Percentiles rank a stretch among this genome's conserved stretches.
Conservation (phyloP, 805 yeast species). For the Yarrowia sp. region DNA sequence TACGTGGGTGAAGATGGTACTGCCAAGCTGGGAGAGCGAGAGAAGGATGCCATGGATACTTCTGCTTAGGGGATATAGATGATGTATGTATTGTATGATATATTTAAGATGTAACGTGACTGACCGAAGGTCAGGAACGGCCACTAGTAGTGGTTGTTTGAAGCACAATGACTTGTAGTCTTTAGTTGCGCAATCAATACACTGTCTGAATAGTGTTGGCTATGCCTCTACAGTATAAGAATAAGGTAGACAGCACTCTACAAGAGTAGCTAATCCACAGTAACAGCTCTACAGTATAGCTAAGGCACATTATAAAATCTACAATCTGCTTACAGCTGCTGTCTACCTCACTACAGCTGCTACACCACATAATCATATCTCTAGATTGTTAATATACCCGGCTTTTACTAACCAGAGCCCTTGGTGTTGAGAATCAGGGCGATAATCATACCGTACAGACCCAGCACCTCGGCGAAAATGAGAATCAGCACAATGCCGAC, state of each 20-base stretch:
- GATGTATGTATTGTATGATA: not conserved
- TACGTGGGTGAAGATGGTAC: conserved; percentile 79
- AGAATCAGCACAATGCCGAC: conserved; percentile 87
- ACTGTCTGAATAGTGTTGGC: no score
- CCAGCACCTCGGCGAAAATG: conserved; percentile 89
- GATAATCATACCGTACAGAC: conserved; percentile 90
- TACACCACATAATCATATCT: not conserved
- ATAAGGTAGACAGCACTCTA: no score
- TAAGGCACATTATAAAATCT: no score
- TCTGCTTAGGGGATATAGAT: conserved; percentile 25
- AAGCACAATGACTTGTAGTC: no score
- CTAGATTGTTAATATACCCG: not conserved
- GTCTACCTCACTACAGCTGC: not conserved
- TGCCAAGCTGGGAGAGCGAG: conserved; percentile 52
- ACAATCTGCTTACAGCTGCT: no score
- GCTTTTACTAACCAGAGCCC: conserved; percentile 55
- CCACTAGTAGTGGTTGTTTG: no score
- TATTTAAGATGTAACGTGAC: not conserved
- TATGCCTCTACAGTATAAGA: no score
- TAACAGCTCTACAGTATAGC: no score
- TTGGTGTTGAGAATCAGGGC: conserved; percentile 90
- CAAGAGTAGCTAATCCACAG: not conserved
- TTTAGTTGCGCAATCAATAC: no score
- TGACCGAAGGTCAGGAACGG: no score
- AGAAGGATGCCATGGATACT: conserved; percentile 41